These are phyloP conservation scores for Cercis canadensis DNA, from an alignment of 306 rosid species.

Conservation along the genomic window DNA sequence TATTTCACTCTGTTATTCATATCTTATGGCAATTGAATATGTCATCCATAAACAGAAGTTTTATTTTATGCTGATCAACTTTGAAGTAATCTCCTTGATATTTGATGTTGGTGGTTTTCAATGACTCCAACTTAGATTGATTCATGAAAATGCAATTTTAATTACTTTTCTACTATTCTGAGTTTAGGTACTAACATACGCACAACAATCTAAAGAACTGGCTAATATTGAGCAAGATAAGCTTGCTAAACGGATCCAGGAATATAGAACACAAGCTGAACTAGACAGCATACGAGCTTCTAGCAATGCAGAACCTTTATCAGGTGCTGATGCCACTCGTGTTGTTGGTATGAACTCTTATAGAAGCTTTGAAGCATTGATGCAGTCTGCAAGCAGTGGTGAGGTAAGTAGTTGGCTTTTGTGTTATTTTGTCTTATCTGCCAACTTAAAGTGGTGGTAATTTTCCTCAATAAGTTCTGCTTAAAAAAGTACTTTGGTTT, in stretches of 20 bases:
- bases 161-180: constrained; percentile 31
- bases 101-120: constrained; percentile 4
- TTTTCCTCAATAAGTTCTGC: constrained; percentile 5
- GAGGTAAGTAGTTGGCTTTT: constrained; percentile 64
- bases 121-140: constrained; percentile 5
- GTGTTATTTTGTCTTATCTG: constrained; percentile 2
- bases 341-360: constrained; percentile 65
- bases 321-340: constrained; percentile 55
- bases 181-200: constrained; percentile 83
- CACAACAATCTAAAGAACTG: constrained; percentile 95
- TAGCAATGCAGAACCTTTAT: constrained; percentile 56
- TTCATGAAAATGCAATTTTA: constrained; percentile 13
- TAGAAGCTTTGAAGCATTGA: constrained; percentile 60
- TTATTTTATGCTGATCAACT: constrained; percentile 30
- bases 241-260: constrained; percentile 98
- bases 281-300: constrained; percentile 68
- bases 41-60: constrained; percentile 1
- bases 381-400: constrained; percentile 63
- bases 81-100: constrained; percentile 24
- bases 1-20: not conserved
- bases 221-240: constrained; percentile 92
- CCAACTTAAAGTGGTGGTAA: not conserved
- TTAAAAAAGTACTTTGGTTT: constrained; percentile 19
- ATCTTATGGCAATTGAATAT: constrained; percentile 13
- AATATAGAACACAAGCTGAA: constrained; percentile 90